A percentile compares a stretch with the other conserved stretches of the same genome.
phyloP scores from a whole-genome alignment of 2,329 filamentous ascomycete genomes.

The Phoma sp. region DNA sequence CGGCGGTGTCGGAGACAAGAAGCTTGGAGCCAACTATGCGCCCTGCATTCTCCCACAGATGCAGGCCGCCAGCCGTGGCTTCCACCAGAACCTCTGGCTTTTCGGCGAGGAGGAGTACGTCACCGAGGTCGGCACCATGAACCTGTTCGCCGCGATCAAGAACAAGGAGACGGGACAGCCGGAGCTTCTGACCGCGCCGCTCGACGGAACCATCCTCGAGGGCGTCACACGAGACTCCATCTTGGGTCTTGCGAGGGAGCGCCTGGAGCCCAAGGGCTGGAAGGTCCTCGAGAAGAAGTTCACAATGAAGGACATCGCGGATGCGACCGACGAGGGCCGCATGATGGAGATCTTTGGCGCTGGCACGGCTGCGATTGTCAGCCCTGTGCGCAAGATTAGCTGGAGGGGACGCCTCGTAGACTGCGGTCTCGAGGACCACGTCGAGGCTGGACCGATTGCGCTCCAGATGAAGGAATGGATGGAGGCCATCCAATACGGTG shows the following conservation, averaged over 20 bases:
- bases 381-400: slow-evolving; percentile 85
- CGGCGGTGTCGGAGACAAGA: slow-evolving; percentile 96
- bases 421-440: slow-evolving; percentile 78
- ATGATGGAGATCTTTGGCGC: slow-evolving; percentile 92
- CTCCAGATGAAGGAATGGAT: slow-evolving; percentile 95
- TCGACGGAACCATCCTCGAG: slow-evolving; percentile 95
- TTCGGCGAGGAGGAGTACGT: slow-evolving; percentile 95
- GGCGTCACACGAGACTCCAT: slow-evolving; percentile 94
- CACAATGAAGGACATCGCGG: slow-evolving; percentile 83
- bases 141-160: slow-evolving; percentile 87
- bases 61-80: slow-evolving; percentile 86
- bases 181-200: slow-evolving; percentile 90
- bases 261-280: slow-evolving; percentile 86
- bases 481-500: slow-evolving; percentile 92
- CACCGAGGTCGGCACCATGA: slow-evolving; percentile 99
- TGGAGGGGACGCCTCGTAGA: slow-evolving; percentile 84
- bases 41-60: slow-evolving; percentile 97
- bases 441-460: slow-evolving; percentile 89
- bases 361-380: slow-evolving; percentile 93
- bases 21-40: slow-evolving; percentile 98
- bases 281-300: slow-evolving; percentile 86
- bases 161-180: slow-evolving; percentile 88
- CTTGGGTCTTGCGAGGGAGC: slow-evolving; percentile 82
- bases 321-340: slow-evolving; percentile 82
- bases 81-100: slow-evolving; percentile 98